Conservation (phyloP, 495 filamentous ascomycete species). For the Lasiosphaeris hirsuta region DNA sequence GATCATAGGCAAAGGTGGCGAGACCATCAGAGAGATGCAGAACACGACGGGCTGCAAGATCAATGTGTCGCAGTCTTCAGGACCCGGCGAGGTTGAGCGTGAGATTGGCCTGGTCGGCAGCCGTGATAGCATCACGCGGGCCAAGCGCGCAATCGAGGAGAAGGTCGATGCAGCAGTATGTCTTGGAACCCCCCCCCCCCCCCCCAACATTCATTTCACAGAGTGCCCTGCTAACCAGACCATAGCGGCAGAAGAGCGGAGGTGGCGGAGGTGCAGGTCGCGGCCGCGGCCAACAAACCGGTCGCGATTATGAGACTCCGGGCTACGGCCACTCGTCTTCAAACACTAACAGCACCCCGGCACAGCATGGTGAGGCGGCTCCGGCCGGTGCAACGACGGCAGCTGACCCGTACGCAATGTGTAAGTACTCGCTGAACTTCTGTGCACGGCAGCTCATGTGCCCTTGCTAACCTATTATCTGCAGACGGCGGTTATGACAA, state of each 20-base stretch:
- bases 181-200: too few relatives aligned
- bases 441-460: background rate
- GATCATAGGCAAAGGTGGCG: slow-evolving; percentile 86
- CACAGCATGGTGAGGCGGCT: slow-evolving; percentile 18
- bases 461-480: slow-evolving; percentile 3
- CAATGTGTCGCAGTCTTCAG: slow-evolving; percentile 73
- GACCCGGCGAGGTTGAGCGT: slow-evolving; percentile 65
- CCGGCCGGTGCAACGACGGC: slow-evolving; percentile 21
- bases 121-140: slow-evolving; percentile 65
- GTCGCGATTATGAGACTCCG: slow-evolving; percentile 43
- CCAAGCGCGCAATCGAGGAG: slow-evolving; percentile 75
- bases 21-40: slow-evolving; percentile 87
- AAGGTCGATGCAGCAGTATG: slow-evolving; percentile 82
- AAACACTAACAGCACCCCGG: slow-evolving; percentile 27
- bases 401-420: slow-evolving; percentile 33
- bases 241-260: slow-evolving; percentile 51
- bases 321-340: slow-evolving; percentile 35
- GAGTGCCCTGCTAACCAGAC: slow-evolving; percentile 24
- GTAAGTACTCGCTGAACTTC: slow-evolving; percentile 16
- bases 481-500: slow-evolving; percentile 35
- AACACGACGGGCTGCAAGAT: slow-evolving; percentile 79
- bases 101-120: slow-evolving; percentile 77
- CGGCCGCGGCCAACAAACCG: slow-evolving; percentile 39
- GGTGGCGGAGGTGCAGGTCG: slow-evolving; percentile 43
- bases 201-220: background rate